Evolutionary conservation across 75 land plant species (phyloP).

Genomic region (Ceratopteris richardii): DNA sequence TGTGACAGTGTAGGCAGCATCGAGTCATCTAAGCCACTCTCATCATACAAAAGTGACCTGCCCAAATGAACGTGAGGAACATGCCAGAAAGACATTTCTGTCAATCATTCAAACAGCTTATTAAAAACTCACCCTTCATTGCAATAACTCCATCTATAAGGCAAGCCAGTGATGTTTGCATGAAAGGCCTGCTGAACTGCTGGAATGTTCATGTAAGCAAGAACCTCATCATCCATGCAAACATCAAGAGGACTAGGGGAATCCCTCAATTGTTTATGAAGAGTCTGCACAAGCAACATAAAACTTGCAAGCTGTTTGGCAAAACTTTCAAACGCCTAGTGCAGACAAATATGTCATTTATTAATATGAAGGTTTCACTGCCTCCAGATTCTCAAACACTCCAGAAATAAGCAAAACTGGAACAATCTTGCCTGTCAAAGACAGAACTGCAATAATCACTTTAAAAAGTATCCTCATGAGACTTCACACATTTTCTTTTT

Average conservation of each 20-base stretch:
- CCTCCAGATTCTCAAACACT: too few relatives aligned
- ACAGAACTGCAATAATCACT: too few relatives aligned
- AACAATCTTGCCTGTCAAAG: too few relatives aligned
- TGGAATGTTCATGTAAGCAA: slow-evolving; percentile 20
- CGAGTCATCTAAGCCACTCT: background rate
- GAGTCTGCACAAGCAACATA: background rate
- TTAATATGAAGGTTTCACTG: too few relatives aligned
- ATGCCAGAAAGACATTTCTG: background rate
- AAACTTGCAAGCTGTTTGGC: too few relatives aligned
- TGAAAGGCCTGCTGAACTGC: slow-evolving; percentile 33
- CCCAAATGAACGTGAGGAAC: background rate
- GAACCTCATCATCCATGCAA: slow-evolving; percentile 1
- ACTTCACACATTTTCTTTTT: too few relatives aligned
- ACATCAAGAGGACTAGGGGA: slow-evolving; percentile 3
- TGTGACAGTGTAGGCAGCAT: slow-evolving; percentile 5
- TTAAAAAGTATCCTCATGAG: too few relatives aligned
- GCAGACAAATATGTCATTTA: too few relatives aligned
- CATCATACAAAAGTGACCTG: slow-evolving; percentile 6
- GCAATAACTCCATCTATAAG: slow-evolving; percentile 30
- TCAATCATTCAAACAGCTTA: too few relatives aligned
- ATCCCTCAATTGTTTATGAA: background rate
- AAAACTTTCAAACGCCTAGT: too few relatives aligned
- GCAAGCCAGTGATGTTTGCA: slow-evolving; percentile 22
- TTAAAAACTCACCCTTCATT: slow-evolving; percentile 6
- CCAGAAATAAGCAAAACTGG: too few relatives aligned